Evolutionary conservation across 2,329 filamentous ascomycete genomes (phyloP), one percentile per base, ranked within the genome.

Genomic region (Fusarium caatingaense): DNA sequence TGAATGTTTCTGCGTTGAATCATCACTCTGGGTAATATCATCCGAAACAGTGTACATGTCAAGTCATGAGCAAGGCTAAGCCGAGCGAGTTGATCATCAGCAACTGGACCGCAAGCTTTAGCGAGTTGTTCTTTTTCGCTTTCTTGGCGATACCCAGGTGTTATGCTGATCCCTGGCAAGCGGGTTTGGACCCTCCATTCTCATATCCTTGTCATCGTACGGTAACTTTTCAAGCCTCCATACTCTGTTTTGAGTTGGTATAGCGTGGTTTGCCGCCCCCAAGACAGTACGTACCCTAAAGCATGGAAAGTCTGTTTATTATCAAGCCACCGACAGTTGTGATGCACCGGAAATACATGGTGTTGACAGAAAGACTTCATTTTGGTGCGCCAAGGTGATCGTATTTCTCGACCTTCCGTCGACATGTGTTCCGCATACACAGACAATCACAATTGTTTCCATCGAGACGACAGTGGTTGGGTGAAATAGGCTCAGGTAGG

Each of bases 101-200:
- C n/a, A 67, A 45, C 54, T 49, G 60, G 63, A 51, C 56, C 50
- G 65, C 61, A 37, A 37, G 61, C 56, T 73, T 66, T 65, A 64
- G 62, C 65, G 63, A 75, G 62, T 74, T 64, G 71, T 75, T 75
- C 73, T 70, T 74, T 75, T 74, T 72, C 64, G 64, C 71, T 75
- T 75, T 73, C 71, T 73, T 75, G 69, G 71, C 60, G 61, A 68
- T 63, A 66, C 63, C 67, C 53, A 66, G 65, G 56, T 61, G 54
- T 56, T 55, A 54, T 66, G 57, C 41, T 67, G 55, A 72, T 70
- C 71, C 72, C 55, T 73, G 69, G 40, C n/a, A 42, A 32, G 47
- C 34, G 18, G 64, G 53, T 59, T 60, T 66, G 58, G 55, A 45
- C 55, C 61, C 68, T 68, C 65, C 63, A 72, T 64, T 37, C 63